phyloP scores from a whole-genome alignment of 805 yeast species.

The Kazachstania viticola region DNA sequence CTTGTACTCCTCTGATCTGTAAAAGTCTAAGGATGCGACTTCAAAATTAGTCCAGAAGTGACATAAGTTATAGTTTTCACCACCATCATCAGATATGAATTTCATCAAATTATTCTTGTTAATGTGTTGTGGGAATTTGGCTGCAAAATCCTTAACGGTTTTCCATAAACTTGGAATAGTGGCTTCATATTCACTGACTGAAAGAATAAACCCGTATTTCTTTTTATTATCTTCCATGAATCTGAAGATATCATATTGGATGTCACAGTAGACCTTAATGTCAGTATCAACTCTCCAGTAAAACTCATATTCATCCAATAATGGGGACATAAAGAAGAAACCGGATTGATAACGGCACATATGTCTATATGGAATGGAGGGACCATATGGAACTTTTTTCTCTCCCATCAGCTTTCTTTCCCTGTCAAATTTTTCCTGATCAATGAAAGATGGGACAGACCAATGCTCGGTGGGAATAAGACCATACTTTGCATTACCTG shows the following conservation, averaged over 20 bases:
- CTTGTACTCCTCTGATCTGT: constrained; percentile 45
- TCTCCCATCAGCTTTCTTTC: constrained; percentile 35
- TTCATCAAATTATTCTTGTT: constrained; percentile 42
- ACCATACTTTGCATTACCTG: constrained; percentile 57
- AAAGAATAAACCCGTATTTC: constrained; percentile 55
- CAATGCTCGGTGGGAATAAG: constrained; percentile 50
- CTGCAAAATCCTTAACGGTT: constrained; percentile 51
- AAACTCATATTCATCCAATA: constrained; percentile 48
- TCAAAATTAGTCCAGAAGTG: constrained; percentile 79
- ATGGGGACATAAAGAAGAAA: constrained; percentile 51
- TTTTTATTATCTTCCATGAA: constrained; percentile 44
- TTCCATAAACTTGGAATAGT: constrained; percentile 76
- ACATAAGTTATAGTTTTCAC: constrained; percentile 56
- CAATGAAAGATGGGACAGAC: constrained; percentile 59
- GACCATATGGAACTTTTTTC: constrained; percentile 44
- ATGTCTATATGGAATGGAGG: constrained; percentile 50
- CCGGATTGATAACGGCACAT: constrained; percentile 45
- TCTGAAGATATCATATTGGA: constrained; percentile 51
- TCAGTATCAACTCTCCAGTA: constrained; percentile 76
- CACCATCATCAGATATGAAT: constrained; percentile 53
- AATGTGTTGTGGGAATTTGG: constrained; percentile 47
- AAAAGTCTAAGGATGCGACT: constrained; percentile 58
- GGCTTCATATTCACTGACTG: constrained; percentile 52
- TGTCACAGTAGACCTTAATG: constrained; percentile 47
- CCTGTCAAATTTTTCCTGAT: constrained; percentile 36